These are phyloP conservation scores for Dactylis glomerata DNA, from an alignment of 176 grass and related monocot species.

Conservation along the genomic window DNA sequence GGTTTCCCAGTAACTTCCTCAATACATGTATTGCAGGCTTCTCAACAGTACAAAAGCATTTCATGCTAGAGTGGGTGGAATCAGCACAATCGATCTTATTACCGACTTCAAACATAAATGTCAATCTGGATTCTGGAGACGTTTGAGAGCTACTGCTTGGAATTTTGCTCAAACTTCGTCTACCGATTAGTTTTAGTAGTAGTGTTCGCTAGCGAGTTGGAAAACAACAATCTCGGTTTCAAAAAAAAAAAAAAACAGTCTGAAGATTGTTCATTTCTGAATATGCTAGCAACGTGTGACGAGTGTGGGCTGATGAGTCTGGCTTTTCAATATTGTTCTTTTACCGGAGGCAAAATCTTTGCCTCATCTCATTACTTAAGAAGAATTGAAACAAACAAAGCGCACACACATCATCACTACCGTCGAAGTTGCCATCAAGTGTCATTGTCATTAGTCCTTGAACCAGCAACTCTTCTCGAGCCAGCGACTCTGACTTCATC, in stretches of 20 bases:
- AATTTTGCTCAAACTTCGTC: not conserved
- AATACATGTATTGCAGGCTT: slow-evolving; percentile 39
- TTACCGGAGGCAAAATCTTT: not conserved
- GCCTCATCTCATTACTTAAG: too few species aligned
- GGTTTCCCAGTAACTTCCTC: not conserved
- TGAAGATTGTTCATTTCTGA: not conserved
- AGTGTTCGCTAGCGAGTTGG: not conserved
- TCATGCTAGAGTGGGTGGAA: slow-evolving; percentile 65
- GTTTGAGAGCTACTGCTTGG: slow-evolving; percentile 50
- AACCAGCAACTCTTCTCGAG: too few species aligned
- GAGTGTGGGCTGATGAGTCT: not conserved
- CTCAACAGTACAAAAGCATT: slow-evolving; percentile 67
- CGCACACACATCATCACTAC: too few species aligned
- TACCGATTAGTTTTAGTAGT: not conserved
- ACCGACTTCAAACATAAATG: slow-evolving; percentile 70
- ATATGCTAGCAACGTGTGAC: not conserved
- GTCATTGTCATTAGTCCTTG: too few species aligned
- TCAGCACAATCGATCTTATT: slow-evolving; percentile 65
- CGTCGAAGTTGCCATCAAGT: too few species aligned
- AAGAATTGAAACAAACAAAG: too few species aligned
- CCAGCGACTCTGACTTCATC: too few species aligned
- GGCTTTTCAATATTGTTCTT: not conserved
- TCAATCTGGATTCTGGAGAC: slow-evolving; percentile 48
- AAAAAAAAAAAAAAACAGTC: slow-evolving; percentile 2
- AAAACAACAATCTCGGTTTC: too few species aligned